Conservation (phyloP, 2,329 filamentous ascomycete genomes). For the Septoria petroselini region DNA sequence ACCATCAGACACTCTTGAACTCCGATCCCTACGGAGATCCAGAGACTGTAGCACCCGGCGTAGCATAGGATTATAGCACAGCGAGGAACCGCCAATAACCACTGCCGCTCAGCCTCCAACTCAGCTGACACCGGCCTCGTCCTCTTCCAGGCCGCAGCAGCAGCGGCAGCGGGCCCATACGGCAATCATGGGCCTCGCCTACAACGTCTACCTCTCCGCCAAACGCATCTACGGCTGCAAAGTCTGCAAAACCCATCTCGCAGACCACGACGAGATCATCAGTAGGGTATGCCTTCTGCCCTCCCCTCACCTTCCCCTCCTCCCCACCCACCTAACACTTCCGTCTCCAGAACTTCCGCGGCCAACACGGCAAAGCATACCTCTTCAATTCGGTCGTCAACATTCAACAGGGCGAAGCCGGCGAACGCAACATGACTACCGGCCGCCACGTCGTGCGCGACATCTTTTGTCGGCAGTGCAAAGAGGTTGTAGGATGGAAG, state of each 20-base stretch:
- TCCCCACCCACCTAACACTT: slow-evolving; percentile 7
- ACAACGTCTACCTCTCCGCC: slow-evolving; percentile 64
- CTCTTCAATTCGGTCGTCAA: slow-evolving; percentile 96
- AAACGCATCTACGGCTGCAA: slow-evolving; percentile 79
- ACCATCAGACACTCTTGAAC: too few species aligned
- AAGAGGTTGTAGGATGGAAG: slow-evolving; percentile 93
- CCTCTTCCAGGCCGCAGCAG: neutral
- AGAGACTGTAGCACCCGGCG: too few species aligned
- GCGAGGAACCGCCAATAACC: slow-evolving; percentile 1
- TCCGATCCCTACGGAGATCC: too few species aligned
- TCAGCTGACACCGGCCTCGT: neutral
- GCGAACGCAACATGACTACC: slow-evolving; percentile 96
- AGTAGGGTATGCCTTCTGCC: slow-evolving; percentile 62
- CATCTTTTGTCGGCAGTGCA: slow-evolving; percentile 87
- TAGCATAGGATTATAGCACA: too few species aligned
- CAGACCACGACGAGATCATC: slow-evolving; percentile 94
- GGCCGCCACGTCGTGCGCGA: slow-evolving; percentile 92
- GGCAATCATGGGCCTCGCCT: slow-evolving; percentile 37
- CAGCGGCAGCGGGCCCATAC: too few species aligned
- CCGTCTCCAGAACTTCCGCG: slow-evolving; percentile 86
- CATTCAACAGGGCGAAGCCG: slow-evolving; percentile 75
- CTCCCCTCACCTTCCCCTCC: slow-evolving; percentile 6
- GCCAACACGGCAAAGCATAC: slow-evolving; percentile 96
- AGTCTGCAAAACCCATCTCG: slow-evolving; percentile 90
- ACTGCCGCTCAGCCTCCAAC: neutral